Evolutionary conservation across 441 rosid species (phyloP).

Genomic region (Corymbia citriodora): DNA sequence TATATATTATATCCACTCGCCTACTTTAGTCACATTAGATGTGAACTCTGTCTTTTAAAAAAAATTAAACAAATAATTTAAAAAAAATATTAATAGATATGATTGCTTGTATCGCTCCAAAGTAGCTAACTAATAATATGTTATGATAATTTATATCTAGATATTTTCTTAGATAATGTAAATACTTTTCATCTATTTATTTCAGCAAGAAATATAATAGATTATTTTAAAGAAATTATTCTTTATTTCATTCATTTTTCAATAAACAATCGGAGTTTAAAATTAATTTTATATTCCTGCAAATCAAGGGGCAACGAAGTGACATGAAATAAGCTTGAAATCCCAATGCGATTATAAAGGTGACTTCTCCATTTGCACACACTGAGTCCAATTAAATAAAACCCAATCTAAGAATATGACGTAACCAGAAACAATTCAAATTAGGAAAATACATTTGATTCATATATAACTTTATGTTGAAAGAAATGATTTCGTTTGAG

Average conservation of each 20-base stretch:
- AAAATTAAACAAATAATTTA: too few relatives aligned
- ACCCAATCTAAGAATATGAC: background rate
- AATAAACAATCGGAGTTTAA: fast-evolving
- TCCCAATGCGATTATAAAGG: background rate
- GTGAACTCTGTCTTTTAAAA: background rate
- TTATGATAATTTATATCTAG: background rate
- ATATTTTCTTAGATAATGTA: too few relatives aligned
- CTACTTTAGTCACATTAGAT: background rate
- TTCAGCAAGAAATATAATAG: fast-evolving
- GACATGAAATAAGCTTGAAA: background rate
- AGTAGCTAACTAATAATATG: background rate
- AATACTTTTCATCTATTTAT: background rate
- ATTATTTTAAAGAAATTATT: too few relatives aligned
- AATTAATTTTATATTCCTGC: background rate
- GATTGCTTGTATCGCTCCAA: background rate
- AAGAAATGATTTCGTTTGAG: background rate
- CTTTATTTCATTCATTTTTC: fast-evolving
- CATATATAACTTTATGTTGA: background rate
- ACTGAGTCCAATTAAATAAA: background rate
- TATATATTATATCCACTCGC: background rate
- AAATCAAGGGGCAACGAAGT: background rate
- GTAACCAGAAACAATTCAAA: background rate
- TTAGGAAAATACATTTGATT: background rate
- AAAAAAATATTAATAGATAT: background rate
- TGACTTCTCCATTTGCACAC: background rate